Base-by-base conservation (phyloP, 2,329 filamentous ascomycete species). In the Colletotrichum paranaense region DNA sequence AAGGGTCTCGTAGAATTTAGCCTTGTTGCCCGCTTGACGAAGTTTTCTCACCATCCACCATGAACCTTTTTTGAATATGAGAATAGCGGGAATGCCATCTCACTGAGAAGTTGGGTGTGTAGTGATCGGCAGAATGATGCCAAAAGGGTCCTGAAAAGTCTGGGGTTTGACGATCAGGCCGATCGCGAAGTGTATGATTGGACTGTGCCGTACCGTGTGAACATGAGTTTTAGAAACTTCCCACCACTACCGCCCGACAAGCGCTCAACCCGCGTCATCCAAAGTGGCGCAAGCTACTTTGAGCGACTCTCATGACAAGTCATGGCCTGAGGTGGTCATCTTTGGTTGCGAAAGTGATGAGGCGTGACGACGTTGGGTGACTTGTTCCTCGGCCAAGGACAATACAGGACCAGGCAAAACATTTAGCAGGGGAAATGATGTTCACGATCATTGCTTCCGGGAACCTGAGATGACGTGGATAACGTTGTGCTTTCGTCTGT, bases 101-200 rank as follows among this genome's bases (percentile, higher is more conserved):
- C 1, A 5, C n/a, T 7, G 16, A 11, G 14, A 7, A 16, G 1
- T 14, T 9, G 5, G 38, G 6, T 22, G 5, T 22, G 11, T 3
- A 35, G 22, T 19, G 57, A 52, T 56, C 68, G 63, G 68, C 63
- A 63, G 38, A 26, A 24, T 74, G 68, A 74, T 72, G 72, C 68
- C 49, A 60, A 68, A 68, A 74, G 68, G 68, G 72, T 72, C 58
- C 52, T 26, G 35, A 46, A 26, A n/a, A 53, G 38, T n/a, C 30
- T 30, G 5, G 58, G 62, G 57, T 38, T 22, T 24, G 72, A 32
- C 52, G 72, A 74, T 74, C 72, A 19, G 46, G 68, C 12, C 28
- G 58, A 49, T 24, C 32, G 24, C 22, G 6, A 5, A 24, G 5
- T 26, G 9, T 32, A 7, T 22, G 3, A 72, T 68, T 74, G 68